Base-by-base conservation (phyloP, 2,329 filamentous ascomycete species). In the Sclerotinia borealis region DNA sequence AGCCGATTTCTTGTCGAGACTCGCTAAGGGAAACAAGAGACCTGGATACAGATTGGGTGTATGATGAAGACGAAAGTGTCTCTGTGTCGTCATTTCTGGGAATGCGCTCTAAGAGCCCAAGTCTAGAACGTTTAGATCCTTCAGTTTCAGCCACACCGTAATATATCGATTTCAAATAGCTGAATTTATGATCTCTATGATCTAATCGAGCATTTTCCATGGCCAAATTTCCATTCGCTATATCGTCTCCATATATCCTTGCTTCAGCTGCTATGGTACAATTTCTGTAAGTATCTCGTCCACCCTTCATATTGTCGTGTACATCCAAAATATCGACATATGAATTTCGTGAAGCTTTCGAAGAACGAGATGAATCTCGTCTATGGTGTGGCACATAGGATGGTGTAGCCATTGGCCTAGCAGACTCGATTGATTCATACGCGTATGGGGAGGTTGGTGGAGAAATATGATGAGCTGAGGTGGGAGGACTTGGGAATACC, bases 171-270 rank as follows among this genome's bases (percentile, higher is more conserved):
- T 60, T 69, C 19, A 65, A 59, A 60, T 69, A 71, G 55, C 66
- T 66, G 56, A 66, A 67, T 39, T 69, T 59, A 2, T 65, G 64
- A 0, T 63, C 64, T 47, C 61, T 67, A 22, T 68, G 59, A 65
- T 67, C 66, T 22, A 66, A 25, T 25, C 15, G n/a, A 37, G 52
- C 43, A 9, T 41, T 39, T 10, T n/a, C 25, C 25, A 25, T 31
- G 3, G 56, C 63, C 37, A 73, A 67, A 65, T 88, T 88, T 39
- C 86, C 78, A 67, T 87, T 84, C 1, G 84, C 85, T 1, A 88
- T 84, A 70, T 87, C 85, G 71, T 89, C 86, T n/a, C 82, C 85
- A 67, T 85, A 87, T 56, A 83, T 80, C 49, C 79, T 77, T 0
- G 77, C 75, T 1, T 83, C 84, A 0, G 81, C 71, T 1, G 83